Percentiles rank a stretch among this genome's conserved stretches.
Conservation (phyloP, 495 filamentous ascomycete species). For the Penicillium manginii region DNA sequence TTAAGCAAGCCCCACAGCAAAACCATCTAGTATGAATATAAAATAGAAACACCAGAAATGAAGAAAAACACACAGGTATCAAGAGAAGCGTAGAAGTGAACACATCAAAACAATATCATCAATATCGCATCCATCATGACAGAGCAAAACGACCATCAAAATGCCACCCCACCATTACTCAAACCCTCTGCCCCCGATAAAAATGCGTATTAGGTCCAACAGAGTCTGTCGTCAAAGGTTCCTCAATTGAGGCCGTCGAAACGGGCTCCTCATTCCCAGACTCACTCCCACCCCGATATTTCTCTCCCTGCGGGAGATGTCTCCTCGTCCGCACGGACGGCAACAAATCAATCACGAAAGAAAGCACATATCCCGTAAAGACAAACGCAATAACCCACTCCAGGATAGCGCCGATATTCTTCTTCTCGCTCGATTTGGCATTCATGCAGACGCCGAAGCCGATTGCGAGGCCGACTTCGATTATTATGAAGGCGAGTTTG, state of each 20-base stretch:
- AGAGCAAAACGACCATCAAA: too few relatives aligned
- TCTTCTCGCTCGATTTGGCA: constrained; percentile 39
- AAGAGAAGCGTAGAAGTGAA: too few relatives aligned
- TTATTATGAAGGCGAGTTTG: constrained; percentile 77
- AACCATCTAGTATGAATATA: too few relatives aligned
- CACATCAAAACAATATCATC: too few relatives aligned
- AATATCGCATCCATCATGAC: too few relatives aligned
- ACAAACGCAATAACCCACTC: constrained; percentile 89
- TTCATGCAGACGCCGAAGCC: constrained; percentile 52
- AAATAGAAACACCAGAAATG: too few relatives aligned
- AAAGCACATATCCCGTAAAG: constrained; percentile 88
- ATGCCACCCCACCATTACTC: not conserved
- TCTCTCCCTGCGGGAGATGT: constrained; percentile 51
- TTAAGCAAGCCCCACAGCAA: too few relatives aligned
- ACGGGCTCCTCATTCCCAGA: constrained; percentile 11
- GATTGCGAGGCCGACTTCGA: constrained; percentile 77
- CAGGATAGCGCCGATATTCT: constrained; percentile 62
- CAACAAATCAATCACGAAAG: constrained; percentile 85
- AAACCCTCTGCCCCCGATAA: constrained; percentile 36
- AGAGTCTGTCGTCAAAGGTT: constrained; percentile 46
- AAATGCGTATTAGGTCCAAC: constrained; percentile 38
- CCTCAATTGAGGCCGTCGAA: constrained; percentile 32
- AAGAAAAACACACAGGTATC: too few relatives aligned
- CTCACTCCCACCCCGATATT: constrained; percentile 25
- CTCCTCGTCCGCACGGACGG: constrained; percentile 73